A percentile compares a stretch with the other conserved stretches of the same genome.
Conservation (phyloP, 2,329 filamentous ascomycete genomes). For the Ambrosiella xylebori region DNA sequence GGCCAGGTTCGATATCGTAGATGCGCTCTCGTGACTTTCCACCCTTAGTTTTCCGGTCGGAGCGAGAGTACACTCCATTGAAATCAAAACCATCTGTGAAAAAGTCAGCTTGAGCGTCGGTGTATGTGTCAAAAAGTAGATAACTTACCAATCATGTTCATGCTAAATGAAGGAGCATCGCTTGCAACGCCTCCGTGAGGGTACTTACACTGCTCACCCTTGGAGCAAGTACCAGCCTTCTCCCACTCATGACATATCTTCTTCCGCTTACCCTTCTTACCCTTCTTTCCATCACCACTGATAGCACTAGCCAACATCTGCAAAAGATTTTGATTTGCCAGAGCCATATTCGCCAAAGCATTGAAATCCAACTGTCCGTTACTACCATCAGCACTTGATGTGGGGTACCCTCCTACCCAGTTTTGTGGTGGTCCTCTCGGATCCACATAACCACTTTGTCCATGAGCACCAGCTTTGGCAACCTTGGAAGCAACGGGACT, state of each 20-base stretch:
- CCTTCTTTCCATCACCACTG: neutral
- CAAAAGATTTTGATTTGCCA: slow-evolving; percentile 10
- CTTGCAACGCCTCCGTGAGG: neutral
- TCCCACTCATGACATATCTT: slow-evolving; percentile 9
- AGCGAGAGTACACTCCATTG: neutral
- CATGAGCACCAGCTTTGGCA: neutral
- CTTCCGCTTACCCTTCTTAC: slow-evolving; percentile 6
- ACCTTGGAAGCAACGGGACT: slow-evolving; percentile 2
- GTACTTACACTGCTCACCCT: slow-evolving; percentile 7
- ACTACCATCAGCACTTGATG: neutral
- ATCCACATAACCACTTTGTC: slow-evolving; percentile 1
- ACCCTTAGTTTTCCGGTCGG: slow-evolving; percentile 22
- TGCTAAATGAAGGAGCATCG: neutral
- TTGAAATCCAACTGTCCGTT: slow-evolving; percentile 6
- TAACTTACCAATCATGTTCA: slow-evolving; percentile 8
- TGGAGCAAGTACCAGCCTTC: slow-evolving; percentile 1
- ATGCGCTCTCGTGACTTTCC: slow-evolving; percentile 27
- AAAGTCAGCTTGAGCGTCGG: neutral
- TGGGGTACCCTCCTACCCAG: neutral
- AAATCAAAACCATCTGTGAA: neutral
- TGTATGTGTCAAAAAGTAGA: neutral
- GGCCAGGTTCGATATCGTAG: slow-evolving; percentile 43
- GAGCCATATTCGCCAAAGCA: slow-evolving; percentile 9
- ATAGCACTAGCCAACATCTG: slow-evolving; percentile 7
- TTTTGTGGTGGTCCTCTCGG: neutral